Evolutionary conservation across 2,329 filamentous ascomycete genomes (phyloP).

Genomic region (Colletotrichum plurivorum): DNA sequence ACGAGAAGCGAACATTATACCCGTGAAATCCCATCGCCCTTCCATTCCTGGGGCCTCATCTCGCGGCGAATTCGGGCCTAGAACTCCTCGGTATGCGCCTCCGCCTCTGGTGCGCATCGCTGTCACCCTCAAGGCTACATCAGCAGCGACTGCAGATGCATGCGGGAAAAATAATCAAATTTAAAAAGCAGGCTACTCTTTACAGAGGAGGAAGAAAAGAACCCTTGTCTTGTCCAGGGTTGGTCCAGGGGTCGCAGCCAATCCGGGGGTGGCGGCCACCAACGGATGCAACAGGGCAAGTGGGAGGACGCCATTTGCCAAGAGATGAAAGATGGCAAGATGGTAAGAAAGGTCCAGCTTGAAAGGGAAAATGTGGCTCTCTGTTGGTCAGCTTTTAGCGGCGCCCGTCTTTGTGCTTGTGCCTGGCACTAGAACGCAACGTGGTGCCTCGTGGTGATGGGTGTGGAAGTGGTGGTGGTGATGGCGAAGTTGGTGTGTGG

Average conservation of each 20-base stretch:
- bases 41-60: constrained; percentile 2
- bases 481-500: background rate
- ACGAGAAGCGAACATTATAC: constrained; percentile 5
- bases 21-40: constrained; percentile 6
- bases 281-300: background rate
- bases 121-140: constrained; percentile 1
- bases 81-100: background rate
- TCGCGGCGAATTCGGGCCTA: constrained; percentile 4
- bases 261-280: background rate
- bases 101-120: background rate
- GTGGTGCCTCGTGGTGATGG: background rate
- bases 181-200: too few relatives aligned
- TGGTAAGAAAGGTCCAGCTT: background rate
- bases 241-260: background rate
- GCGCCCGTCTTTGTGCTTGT: background rate
- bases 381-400: constrained; percentile 16
- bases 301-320: background rate
- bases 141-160: background rate
- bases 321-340: background rate
- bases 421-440: constrained; percentile 18
- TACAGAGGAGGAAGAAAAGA: background rate
- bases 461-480: too few relatives aligned
- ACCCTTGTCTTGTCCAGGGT: background rate
- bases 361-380: background rate
- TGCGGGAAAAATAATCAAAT: too few relatives aligned